Evolutionary conservation across 2,329 filamentous ascomycete genomes (phyloP).

Genomic region (Orbilia javanica): DNA sequence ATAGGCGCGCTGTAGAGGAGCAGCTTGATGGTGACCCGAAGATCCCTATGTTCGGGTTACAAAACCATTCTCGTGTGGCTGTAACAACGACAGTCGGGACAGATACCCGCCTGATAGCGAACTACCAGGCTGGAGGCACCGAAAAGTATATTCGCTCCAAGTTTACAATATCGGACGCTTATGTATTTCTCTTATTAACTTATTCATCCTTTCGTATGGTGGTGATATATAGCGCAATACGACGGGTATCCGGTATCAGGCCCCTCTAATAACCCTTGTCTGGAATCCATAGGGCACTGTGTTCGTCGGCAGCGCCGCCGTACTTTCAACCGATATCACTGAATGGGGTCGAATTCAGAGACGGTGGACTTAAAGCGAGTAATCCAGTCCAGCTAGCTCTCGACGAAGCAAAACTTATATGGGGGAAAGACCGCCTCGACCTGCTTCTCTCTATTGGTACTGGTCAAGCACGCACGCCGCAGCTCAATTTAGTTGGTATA

Average conservation of each 20-base stretch:
- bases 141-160: conserved; percentile 14
- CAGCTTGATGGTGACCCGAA: background rate
- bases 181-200: too few species aligned
- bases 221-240: too few species aligned
- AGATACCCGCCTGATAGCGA: conserved; percentile 3
- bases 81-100: conserved; percentile 9
- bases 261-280: too few species aligned
- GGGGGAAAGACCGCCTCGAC: background rate
- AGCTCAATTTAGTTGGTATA: background rate
- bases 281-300: background rate
- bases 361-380: conserved; percentile 27
- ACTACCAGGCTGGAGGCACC: conserved; percentile 20
- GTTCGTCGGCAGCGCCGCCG: conserved; percentile 8
- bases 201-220: too few species aligned
- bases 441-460: conserved; percentile 18
- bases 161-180: too few species aligned
- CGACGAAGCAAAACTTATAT: conserved; percentile 4
- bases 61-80: conserved; percentile 20
- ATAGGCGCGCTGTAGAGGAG: background rate
- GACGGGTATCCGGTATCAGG: too few species aligned
- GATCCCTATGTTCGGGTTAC: background rate
- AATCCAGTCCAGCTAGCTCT: conserved; percentile 12
- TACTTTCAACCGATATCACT: background rate
- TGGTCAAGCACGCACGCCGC: background rate
- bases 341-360: background rate